Base-by-base conservation (phyloP, 169 alveolate species). In the Babesia bigemina region DNA sequence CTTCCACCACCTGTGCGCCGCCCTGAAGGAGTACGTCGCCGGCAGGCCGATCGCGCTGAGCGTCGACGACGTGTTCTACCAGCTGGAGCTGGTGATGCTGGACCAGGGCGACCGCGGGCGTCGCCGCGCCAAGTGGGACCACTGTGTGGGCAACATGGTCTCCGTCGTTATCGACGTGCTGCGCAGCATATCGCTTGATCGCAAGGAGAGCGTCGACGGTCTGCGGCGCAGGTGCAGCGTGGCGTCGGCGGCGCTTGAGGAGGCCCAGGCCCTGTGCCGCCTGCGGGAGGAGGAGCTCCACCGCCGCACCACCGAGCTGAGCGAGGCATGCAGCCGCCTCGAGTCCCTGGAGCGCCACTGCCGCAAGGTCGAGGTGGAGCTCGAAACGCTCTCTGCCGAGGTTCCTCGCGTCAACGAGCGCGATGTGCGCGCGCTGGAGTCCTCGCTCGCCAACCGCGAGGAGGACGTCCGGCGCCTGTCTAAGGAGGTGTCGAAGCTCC, bases 21-120 rank as follows among this genome's bases (percentile, higher is more conserved):
- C 70, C 16, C 44, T 75, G 55, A 75, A 65, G 76, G 84, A 75
- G 39, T 53, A 4, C 16, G 22, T 45, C 6, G 53, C 52, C 36
- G 84, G 76, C 16, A 63, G 60, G 10, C 77, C 84, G 13, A 33
- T 55, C 19, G 52, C 66, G 13, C 75, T 75, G 19, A 55, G 42
- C 22, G 61, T 75, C 22, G 84, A 75, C 36, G 84, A 75, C 56
- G 67, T 75, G 48, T 55, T 75, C 22, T 75, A 75, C 69, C 84
- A 75, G 70, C 10, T 75, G 61, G 84, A 75, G 67, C 58, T 42
- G 21, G 66, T 75, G 2, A 22, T 60, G 61, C 66, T 60, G 9
- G 67, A 56, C 47, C 66, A 36, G 45, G 84, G 70, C 26, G 60
- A 55, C 58, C 65, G 56, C 11, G 84, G 63, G 12, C 66, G 52